Conservation (phyloP, 352 stramenopile species). For the Phytophthora tentaculata region DNA sequence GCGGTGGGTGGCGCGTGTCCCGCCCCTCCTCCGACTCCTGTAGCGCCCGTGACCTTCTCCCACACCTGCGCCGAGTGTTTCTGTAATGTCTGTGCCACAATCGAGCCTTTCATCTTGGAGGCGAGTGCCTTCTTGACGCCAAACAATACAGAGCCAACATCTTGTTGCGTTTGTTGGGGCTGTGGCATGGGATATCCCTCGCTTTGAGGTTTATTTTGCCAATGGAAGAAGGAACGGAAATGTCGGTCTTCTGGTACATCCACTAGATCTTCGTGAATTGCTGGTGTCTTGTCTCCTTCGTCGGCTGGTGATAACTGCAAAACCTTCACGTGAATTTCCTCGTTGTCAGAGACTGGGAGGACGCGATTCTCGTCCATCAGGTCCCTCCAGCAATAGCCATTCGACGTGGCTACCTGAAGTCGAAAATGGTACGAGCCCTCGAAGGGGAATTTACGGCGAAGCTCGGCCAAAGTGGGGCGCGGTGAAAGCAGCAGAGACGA, state of each 20-base stretch:
- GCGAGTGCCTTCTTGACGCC: conserved; percentile 80
- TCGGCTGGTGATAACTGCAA: conserved; percentile 59
- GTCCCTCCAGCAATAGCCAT: conserved; percentile 81
- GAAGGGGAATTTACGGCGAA: conserved; percentile 82
- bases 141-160: conserved; percentile 68
- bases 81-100: conserved; percentile 69
- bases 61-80: conserved; percentile 79
- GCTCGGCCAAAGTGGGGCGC: conserved; percentile 62
- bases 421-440: conserved; percentile 81
- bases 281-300: conserved; percentile 5
- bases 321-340: conserved; percentile 77
- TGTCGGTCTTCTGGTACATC: conserved; percentile 73
- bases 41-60: conserved; percentile 64
- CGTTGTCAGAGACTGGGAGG: conserved; percentile 44
- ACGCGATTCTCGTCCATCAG: conserved; percentile 54
- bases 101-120: conserved; percentile 85
- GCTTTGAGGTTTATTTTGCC: conserved; percentile 34
- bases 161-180: conserved; percentile 36
- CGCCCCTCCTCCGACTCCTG: conserved; percentile 26
- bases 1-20: conserved; percentile 62
- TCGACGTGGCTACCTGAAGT: conserved; percentile 48
- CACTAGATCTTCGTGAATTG: conserved; percentile 37
- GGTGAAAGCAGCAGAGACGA: conserved; percentile 75
- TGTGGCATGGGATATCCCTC: conserved; percentile 29
- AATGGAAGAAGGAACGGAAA: conserved; percentile 71